A percentile compares a stretch with the other conserved stretches of the same genome.
phyloP scores from a whole-genome alignment of 768 basidiomycete genomes.

The Coprinellus aureogranulatus region DNA sequence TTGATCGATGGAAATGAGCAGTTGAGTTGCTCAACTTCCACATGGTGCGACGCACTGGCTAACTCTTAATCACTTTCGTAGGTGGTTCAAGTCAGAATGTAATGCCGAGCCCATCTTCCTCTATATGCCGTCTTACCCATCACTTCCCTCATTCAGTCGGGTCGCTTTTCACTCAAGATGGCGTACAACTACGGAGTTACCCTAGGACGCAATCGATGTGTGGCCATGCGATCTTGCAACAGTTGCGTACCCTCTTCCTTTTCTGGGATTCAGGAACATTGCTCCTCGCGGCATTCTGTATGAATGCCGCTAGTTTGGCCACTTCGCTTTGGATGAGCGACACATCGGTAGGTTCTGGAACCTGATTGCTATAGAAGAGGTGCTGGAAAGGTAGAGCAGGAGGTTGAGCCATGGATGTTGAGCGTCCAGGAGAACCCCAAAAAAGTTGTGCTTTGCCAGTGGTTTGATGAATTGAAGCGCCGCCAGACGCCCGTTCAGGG shows the following conservation, averaged over 20 bases:
- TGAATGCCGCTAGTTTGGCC: no score
- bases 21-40: slow-evolving; percentile 37
- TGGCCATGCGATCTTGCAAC: slow-evolving; percentile 78
- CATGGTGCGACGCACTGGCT: not conserved
- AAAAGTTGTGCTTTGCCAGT: no score
- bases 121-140: not conserved
- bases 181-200: slow-evolving; percentile 37
- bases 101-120: slow-evolving; percentile 29
- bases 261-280: not conserved
- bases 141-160: slow-evolving; percentile 6
- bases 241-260: slow-evolving; percentile 35
- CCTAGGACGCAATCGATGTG: slow-evolving; percentile 72
- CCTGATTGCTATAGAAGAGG: no score
- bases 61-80: slow-evolving; percentile 24
- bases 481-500: no score
- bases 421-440: no score
- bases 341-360: no score
- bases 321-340: no score
- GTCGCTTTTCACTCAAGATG: slow-evolving; percentile 35
- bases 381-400: no score
- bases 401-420: no score
- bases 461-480: no score
- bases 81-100: slow-evolving; percentile 93
- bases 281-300: not conserved
- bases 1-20: slow-evolving; percentile 83